Conservation (phyloP, 2,329 filamentous ascomycete species). For the Colletotrichum sp. region DNA sequence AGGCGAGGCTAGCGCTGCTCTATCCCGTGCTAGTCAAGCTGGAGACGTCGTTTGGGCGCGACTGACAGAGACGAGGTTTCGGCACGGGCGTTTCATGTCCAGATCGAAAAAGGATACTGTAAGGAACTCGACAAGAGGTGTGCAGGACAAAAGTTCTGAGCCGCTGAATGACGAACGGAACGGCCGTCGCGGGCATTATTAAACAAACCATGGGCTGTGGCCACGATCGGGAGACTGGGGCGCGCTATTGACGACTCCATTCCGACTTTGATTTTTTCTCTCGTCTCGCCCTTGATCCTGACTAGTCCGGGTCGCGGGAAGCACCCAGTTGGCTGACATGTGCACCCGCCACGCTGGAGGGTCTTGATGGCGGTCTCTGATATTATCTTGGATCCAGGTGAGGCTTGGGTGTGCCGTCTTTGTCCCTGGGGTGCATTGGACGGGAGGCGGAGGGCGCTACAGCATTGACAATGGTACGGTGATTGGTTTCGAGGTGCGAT, state of each 20-base stretch:
- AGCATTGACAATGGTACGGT: background rate
- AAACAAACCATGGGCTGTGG: background rate
- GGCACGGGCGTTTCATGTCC: conserved; percentile 18
- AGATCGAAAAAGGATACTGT: background rate
- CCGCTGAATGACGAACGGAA: background rate
- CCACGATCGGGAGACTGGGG: background rate
- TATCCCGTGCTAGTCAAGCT: background rate
- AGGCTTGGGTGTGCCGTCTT: background rate
- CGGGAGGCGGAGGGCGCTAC: background rate
- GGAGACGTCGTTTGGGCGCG: background rate
- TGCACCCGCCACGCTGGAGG: background rate
- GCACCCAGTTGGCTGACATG: conserved; percentile 7
- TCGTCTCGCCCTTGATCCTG: conserved; percentile 4
- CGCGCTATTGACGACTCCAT: background rate
- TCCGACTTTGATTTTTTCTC: background rate
- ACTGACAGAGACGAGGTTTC: conserved; percentile 14
- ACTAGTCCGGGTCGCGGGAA: conserved; percentile 3
- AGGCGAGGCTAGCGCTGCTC: background rate
- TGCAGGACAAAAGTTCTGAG: background rate
- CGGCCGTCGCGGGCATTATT: background rate
- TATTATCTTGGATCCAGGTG: background rate
- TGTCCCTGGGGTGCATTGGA: background rate
- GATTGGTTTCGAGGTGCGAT: background rate
- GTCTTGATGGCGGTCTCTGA: background rate
- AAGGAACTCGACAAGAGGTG: background rate